Conservation (phyloP, 306 rosid genomes). For the Nissolia schottii region DNA sequence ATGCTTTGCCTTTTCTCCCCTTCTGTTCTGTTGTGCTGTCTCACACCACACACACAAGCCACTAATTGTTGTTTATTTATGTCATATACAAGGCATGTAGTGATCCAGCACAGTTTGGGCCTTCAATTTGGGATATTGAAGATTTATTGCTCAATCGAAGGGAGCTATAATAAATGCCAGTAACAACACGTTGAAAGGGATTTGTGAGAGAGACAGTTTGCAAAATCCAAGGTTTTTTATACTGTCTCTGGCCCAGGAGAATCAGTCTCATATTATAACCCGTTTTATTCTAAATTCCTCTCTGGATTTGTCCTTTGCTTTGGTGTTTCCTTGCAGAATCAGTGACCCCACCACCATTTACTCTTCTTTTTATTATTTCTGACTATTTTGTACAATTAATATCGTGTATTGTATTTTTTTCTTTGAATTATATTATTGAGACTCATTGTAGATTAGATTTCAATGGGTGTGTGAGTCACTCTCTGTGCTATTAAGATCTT, state of each 20-base stretch:
- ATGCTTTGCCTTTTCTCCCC: conserved; percentile 23
- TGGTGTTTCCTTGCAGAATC: not conserved
- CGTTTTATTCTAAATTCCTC: not conserved
- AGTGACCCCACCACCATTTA: not conserved
- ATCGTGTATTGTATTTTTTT: too few relatives aligned
- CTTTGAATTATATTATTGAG: too few relatives aligned
- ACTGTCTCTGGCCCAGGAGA: not conserved
- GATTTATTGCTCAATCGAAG: conserved; percentile 37
- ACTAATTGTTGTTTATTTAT: not conserved
- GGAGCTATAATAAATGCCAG: conserved; percentile 14
- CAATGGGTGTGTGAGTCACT: too few relatives aligned
- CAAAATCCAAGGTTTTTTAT: conserved; percentile 7
- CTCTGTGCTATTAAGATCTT: too few relatives aligned
- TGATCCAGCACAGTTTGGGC: conserved; percentile 25
- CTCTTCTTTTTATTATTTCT: not conserved
- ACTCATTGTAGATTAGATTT: too few relatives aligned
- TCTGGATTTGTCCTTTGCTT: conserved; percentile 11
- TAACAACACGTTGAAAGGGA: conserved; percentile 9
- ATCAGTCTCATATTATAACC: not conserved
- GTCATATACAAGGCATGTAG: not conserved
- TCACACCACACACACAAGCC: not conserved
- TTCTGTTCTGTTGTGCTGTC: not conserved
- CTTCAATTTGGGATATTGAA: conserved; percentile 35
- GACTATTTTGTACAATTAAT: too few relatives aligned
- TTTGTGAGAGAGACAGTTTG: not conserved